Conservation (phyloP, 1,284 basidiomycete genomes). For the Boletellus dicymbophilus region DNA sequence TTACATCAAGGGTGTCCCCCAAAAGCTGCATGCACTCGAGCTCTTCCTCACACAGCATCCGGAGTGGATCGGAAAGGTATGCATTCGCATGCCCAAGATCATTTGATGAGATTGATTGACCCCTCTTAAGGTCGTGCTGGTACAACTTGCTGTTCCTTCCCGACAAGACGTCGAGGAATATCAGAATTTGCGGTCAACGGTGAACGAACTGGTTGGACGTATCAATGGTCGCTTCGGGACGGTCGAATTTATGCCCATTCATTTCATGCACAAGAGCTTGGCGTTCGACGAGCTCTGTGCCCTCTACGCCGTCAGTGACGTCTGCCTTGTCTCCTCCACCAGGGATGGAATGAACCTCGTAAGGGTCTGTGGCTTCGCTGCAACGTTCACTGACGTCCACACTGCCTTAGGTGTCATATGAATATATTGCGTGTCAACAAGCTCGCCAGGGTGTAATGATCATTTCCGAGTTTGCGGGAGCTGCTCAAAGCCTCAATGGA, state of each 20-base stretch:
- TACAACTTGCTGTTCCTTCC: constrained; percentile 96
- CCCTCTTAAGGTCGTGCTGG: constrained; percentile 79
- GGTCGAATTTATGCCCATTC: constrained; percentile 99
- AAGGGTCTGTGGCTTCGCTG: constrained; percentile 11
- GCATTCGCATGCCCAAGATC: neutral
- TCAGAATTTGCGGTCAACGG: constrained; percentile 93
- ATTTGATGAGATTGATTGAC: constrained; percentile 1
- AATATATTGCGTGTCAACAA: constrained; percentile 96
- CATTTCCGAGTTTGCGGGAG: constrained; percentile 97
- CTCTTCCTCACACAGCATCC: constrained; percentile 97
- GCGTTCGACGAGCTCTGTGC: constrained; percentile 96
- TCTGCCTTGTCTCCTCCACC: constrained; percentile 94
- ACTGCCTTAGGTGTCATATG: constrained; percentile 87
- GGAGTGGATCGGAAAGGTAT: constrained; percentile 97
- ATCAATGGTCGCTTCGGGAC: constrained; percentile 99
- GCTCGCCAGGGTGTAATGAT: constrained; percentile 96
- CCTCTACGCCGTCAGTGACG: constrained; percentile 95
- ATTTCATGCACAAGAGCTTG: constrained; percentile 97
- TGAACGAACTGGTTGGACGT: constrained; percentile 97
- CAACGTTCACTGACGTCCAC: constrained; percentile 12
- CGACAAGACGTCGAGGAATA: constrained; percentile 99
- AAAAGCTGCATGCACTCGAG: constrained; percentile 96
- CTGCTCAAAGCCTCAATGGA: constrained; percentile 94
- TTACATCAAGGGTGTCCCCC: constrained; percentile 99
- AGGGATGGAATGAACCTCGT: constrained; percentile 99